Evolutionary conservation across 2,329 filamentous ascomycete species (phyloP), one percentile per base, ranked within the genome.

Genomic region (Talaromyces sp.): DNA sequence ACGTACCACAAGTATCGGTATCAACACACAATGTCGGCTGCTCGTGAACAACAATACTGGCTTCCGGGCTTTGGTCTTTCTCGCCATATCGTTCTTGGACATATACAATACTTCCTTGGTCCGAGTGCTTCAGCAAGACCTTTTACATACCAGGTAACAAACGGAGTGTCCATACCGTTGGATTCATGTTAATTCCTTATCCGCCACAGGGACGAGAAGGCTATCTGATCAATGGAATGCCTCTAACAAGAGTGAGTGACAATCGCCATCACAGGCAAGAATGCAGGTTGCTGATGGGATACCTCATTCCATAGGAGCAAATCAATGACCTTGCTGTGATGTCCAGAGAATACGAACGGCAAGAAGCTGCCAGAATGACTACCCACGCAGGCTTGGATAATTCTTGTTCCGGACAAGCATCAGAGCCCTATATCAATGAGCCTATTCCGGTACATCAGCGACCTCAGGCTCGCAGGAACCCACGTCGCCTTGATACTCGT

Each of bases 31-130:
- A 80, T 80, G 78, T 73, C 77, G 31, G 39, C 50, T 47, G 31
- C 37, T 57, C 75, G 71, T 63, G 70, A 73, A 52, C 75, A 79
- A 65, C 77, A 81, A 68, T 83, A 83, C 70, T 83, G 81, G 77
- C 74, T 83, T 50, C 80, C 81, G 37, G 81, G 81, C 57, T 82
- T 79, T 66, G 77, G 77, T 17, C 77, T 83, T n/a, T 82, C 80
- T 50, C 77, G 81, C 47, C 80, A 82, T 65, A 78, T 83, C 63
- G 80, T 83, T 52, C 73, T 83, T 56, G 78, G 79, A 49, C 79
- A 82, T 57, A 80, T 83, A 58, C 80, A 82, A 65, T 82, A 79
- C 67, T 81, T 82, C 66, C 76, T 83, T 31, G 81, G 81, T 11
- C 81, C 81, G 47, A 77, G 77, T 64, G 79, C 81, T 63, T 79